Base-by-base conservation (phyloP, 495 filamentous ascomycete genomes). In the Penicillium longicatenatum region DNA sequence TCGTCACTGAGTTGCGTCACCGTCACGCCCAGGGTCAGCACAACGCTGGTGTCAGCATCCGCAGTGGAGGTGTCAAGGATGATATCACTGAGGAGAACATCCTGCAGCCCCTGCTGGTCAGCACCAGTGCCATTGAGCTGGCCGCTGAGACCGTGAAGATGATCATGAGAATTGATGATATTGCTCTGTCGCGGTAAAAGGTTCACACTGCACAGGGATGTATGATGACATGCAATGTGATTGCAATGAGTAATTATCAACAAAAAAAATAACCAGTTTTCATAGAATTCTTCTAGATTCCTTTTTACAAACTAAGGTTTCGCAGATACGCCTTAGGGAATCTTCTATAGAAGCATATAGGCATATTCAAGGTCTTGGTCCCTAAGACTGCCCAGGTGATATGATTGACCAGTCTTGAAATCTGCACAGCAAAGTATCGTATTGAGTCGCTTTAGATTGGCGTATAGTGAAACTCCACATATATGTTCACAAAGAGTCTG, bases 71-170 rank as follows among this genome's bases (percentile, higher is more conserved):
- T 51, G 95, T 98, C 44, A 96, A 95, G 82, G 84, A 86, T 52
- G 91, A 96, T 70, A 96, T 97, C 60, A 88, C 89, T 45, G 95
- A 97, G 66, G 94, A 98, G 82, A 97, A 97, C 63, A 96, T 98
- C 48, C 78, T 98, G 73, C 94, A 98, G 80, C 94, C 94, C 10
- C 77, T 98, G 71, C 75, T 98, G 52, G 94, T 98, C 46, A 96
- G 90, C 80, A 98, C 94, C 37, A 97, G 93, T 72, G 92, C 94
- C 3, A 93, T 98, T 69, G 92, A 98, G 79, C 75, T 98, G 69
- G 94, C 95, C 37, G 91, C 91, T 3, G 94, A 98, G 82, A 98
- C 94, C 55, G 92, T 97, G 62, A 98, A 98, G 84, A 96, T 98
- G 92, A 89, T 97, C 75, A 83, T 97, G 76, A 86, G 93, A 77